Evolutionary conservation across 2,329 filamentous ascomycete genomes (phyloP), one percentile per base, ranked within the genome.

Genomic region (Ceratocystis diversiconidia): DNA sequence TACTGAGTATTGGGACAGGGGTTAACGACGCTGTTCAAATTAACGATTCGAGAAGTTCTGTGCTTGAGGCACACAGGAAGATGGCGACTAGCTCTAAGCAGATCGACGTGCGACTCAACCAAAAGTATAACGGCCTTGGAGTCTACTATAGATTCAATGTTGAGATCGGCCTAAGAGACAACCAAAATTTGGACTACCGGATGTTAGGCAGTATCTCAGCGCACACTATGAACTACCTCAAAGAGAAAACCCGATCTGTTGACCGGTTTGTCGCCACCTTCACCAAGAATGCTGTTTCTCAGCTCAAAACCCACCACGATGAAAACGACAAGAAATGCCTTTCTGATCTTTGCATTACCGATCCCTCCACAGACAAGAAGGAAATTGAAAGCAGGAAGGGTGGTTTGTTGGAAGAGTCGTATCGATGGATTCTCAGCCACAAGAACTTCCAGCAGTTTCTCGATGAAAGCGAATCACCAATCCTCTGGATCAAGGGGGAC

Each of bases 121-220:
- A 25, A 2, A 25, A 62, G 61, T 71, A 70, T 61, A 61, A 67
- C 7, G 69, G 65, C 4, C 68, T 48, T 28, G 55, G 50, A 8
- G 66, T 67, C n/a, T 73, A 73, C 66, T 68, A 69, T 46, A 66
- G 71, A 15, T 71, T 73, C 63, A 71, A 71, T 46, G 71, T 73
- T 1, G 69, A 71, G 10, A 66, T 65, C 17, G 72, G 72, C 6
- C 62, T 73, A 7, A 41, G 71, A 44, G 69, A 72, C 59, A 64
- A 72, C 22, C 69, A 66, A 1, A 50, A 72, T 6, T 69, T 70
- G 0, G 71, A 73, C 32, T 72, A 70, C 71, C 57, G 71, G 32
- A 71, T 70, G 60, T 46, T 65, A 4, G 70, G 68, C 57, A 62
- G 15, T 12, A 71, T 71, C 30, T 68, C 69, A 2, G 66, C 70